These are phyloP conservation scores for Chytridium lagenaria DNA, from an alignment of 371 early-diverging fungal genomes.

Conservation along the genomic window DNA sequence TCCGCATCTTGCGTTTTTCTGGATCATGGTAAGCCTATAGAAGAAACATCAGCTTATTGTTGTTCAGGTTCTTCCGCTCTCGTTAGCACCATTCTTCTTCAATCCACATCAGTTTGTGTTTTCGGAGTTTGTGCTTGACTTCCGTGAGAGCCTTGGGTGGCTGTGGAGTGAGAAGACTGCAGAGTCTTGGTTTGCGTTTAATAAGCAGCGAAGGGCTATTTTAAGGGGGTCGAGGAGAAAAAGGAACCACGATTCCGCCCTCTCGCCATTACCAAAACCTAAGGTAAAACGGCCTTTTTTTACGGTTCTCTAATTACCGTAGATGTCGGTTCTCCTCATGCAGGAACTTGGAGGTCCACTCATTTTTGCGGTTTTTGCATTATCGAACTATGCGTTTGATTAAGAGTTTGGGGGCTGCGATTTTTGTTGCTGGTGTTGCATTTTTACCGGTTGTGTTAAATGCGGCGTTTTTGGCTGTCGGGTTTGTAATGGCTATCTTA, in stretches of 20 bases:
- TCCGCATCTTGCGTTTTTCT: constrained; percentile 82
- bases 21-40: no score
- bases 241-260: neutral
- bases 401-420: constrained; percentile 46
- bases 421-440: constrained; percentile 71
- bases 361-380: constrained; percentile 66
- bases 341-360: constrained; percentile 78
- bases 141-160: constrained; percentile 24
- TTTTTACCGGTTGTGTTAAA: constrained; percentile 78
- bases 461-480: constrained; percentile 67
- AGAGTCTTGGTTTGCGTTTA: neutral
- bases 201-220: neutral
- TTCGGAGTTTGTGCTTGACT: constrained; percentile 32
- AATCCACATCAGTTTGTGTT: constrained; percentile 43
- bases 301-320: neutral
- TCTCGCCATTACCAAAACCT: neutral
- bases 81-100: constrained; percentile 39
- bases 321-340: constrained; percentile 58
- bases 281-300: constrained; percentile 12
- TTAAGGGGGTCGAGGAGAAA: neutral
- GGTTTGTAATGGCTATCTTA: constrained; percentile 74
- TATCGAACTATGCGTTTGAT: constrained; percentile 59
- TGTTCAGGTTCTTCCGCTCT: constrained; percentile 38
- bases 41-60: no score
- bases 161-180: constrained; percentile 5